A percentile compares a stretch with the other conserved stretches of the same genome.
Conservation (phyloP, 805 yeast species). For the Limtongozyma cylindracea region DNA sequence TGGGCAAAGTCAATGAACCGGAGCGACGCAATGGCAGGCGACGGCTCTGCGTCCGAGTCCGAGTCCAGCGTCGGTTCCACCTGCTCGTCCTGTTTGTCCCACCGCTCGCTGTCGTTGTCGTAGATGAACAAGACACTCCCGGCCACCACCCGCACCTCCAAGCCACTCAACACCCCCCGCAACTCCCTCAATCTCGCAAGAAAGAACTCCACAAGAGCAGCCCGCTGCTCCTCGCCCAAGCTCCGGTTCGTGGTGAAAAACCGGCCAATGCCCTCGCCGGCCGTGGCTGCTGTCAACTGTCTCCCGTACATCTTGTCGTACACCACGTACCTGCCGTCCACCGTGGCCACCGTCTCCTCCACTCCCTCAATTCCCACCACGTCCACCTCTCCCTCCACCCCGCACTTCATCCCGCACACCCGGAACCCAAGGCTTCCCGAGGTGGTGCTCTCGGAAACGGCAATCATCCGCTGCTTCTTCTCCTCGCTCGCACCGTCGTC, state of each 20-base stretch:
- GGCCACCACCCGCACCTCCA: constrained; percentile 45
- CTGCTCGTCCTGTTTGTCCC: constrained; percentile 10
- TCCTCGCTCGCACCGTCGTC: constrained; percentile 25
- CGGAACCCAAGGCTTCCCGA: constrained; percentile 56
- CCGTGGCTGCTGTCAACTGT: constrained; percentile 14
- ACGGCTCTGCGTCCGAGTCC: constrained; percentile 1
- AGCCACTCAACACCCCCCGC: too few species aligned
- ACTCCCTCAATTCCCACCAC: constrained; percentile 8
- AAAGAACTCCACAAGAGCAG: constrained; percentile 36
- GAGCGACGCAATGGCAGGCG: constrained; percentile 20
- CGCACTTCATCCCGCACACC: constrained; percentile 82
- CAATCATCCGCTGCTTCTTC: constrained; percentile 30
- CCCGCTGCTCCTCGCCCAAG: constrained; percentile 8
- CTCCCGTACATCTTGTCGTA: constrained; percentile 59
- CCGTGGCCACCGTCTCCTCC: constrained; percentile 1
- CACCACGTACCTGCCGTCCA: constrained; percentile 15
- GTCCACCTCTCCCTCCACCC: too few species aligned
- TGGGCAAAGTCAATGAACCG: constrained; percentile 84
- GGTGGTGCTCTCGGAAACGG: constrained; percentile 51
- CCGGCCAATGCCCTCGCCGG: constrained; percentile 17
- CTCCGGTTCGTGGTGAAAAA: constrained; percentile 14
- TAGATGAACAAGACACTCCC: constrained; percentile 50
- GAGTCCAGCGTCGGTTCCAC: constrained; percentile 4
- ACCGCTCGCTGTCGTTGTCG: constrained; percentile 36
- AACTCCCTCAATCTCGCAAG: constrained; percentile 18